Evolutionary conservation across 1,139 yeast species (phyloP), one percentile per base, ranked within the genome.

Genomic region (Nakaseomyces kungkrabaensis): DNA sequence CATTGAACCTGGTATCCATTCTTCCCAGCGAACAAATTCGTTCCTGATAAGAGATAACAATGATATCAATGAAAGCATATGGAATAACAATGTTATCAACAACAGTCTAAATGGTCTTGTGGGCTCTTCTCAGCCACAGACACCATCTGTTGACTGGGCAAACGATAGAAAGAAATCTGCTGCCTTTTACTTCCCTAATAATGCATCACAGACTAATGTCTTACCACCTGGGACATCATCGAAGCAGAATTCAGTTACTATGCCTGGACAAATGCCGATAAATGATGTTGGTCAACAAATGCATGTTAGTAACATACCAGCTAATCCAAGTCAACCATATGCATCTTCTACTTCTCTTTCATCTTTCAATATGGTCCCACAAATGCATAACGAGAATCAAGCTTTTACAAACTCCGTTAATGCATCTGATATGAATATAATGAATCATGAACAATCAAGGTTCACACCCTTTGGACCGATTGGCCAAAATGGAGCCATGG

Each of bases 41-140:
- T 68, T 79, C 34, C 65, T 79, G 48, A 56, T 79, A 56, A 71
- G 77, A 79, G 83, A 79, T 52, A 70, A 79, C 17, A 81, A 76
- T 50, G 63, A 60, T 32, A 59, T 59, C 33, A 60, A 58, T 51
- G 63, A 58, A 70, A 74, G 62, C 78, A 78, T 61, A 75, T 76
- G 47, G 69, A 79, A 57, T 77, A 76, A 57, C 72, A 76, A 62
- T 78, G 73, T 56, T 11, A 57, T 41, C 11, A 41, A 41, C 25
- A 41, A 27, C 11, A 41, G 44, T 29, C n/a, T 41, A 17, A 41
- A 41, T 13, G 44, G 44, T 1, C 34, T 41, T 5, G 44, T 41
- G 8, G 47, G 29, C 11, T 11, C 47, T 13, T 34, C 40, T 1
- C 47, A 45, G 17, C 47, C 47, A 5, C 34, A 24, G 10, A 45